Percentiles rank a stretch among this genome's conserved stretches.
Conservation (phyloP, 139 green algal genomes). For the Tetradesmus lagerheimii region DNA sequence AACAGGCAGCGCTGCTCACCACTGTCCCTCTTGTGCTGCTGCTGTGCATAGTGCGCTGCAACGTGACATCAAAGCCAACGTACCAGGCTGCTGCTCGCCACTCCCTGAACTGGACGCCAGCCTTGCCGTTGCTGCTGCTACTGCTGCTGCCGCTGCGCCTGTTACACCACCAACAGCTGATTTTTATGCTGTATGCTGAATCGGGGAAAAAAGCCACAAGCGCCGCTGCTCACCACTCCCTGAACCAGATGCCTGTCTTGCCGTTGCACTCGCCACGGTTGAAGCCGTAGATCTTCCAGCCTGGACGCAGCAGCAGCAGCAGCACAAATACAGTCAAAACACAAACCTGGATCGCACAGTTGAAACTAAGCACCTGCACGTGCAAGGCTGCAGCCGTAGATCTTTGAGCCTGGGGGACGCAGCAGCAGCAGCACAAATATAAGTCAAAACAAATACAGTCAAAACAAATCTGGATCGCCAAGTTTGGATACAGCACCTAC, state of each 20-base stretch:
- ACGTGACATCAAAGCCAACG: no score
- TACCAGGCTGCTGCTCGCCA: not conserved
- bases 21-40: no score
- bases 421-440: not conserved
- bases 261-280: slow-evolving; percentile 89
- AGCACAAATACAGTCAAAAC: not conserved
- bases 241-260: slow-evolving; percentile 87
- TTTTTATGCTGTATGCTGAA: not conserved
- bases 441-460: not conserved
- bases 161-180: not conserved
- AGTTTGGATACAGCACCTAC: no score
- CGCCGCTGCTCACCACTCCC: slow-evolving; percentile 34
- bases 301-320: slow-evolving; percentile 50
- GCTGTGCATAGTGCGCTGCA: no score
- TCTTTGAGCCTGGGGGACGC: not conserved
- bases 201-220: no score
- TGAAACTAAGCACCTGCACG: not conserved
- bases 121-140: not conserved
- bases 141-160: not conserved
- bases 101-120: no score
- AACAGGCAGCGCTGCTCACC: no score
- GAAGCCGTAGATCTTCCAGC: slow-evolving; percentile 89
- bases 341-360: not conserved
- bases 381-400: not conserved
- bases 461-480: no score